Evolutionary conservation across 2,329 filamentous ascomycete species (phyloP).

Genomic region (Chalaropsis ovoidea): DNA sequence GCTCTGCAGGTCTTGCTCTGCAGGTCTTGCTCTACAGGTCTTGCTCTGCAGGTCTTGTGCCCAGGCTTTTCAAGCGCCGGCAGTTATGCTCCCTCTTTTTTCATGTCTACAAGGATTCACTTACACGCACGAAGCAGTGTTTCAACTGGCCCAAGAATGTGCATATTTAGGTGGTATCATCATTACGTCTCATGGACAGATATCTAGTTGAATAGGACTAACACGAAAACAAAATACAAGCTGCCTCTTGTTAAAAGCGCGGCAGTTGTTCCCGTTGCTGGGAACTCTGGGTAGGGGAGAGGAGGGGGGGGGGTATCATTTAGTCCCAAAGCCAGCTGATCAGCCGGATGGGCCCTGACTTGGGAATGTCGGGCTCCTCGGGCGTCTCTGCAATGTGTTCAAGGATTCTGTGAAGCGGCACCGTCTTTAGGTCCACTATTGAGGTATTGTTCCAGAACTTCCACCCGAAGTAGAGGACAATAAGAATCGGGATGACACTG

Average conservation of each 20-base stretch:
- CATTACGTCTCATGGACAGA: slow-evolving; percentile 18
- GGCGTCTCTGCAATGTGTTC: slow-evolving; percentile 32
- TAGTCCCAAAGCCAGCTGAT: slow-evolving; percentile 25
- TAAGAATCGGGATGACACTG: slow-evolving; percentile 51
- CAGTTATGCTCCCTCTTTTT: neutral
- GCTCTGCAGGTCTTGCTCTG: neutral
- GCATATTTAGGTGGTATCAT: slow-evolving; percentile 15
- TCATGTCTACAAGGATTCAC: neutral
- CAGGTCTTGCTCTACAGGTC: neutral
- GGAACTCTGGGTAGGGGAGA: neutral
- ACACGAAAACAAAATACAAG: slow-evolving; percentile 21
- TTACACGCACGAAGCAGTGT: neutral
- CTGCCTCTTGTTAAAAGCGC: slow-evolving; percentile 21
- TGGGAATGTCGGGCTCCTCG: slow-evolving; percentile 14
- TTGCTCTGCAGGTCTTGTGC: neutral
- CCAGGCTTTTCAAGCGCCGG: neutral
- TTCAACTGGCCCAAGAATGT: neutral
- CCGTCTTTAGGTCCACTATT: slow-evolving; percentile 40
- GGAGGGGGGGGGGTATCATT: neutral
- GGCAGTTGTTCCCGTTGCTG: slow-evolving; percentile 1
- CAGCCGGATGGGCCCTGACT: slow-evolving; percentile 17
- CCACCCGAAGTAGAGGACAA: slow-evolving; percentile 50
- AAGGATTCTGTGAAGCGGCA: slow-evolving; percentile 45
- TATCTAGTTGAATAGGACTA: slow-evolving; percentile 24
- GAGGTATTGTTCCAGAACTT: slow-evolving; percentile 56